Evolutionary conservation across 768 basidiomycete genomes (phyloP).

Genomic region (Plicaturopsis crispa): DNA sequence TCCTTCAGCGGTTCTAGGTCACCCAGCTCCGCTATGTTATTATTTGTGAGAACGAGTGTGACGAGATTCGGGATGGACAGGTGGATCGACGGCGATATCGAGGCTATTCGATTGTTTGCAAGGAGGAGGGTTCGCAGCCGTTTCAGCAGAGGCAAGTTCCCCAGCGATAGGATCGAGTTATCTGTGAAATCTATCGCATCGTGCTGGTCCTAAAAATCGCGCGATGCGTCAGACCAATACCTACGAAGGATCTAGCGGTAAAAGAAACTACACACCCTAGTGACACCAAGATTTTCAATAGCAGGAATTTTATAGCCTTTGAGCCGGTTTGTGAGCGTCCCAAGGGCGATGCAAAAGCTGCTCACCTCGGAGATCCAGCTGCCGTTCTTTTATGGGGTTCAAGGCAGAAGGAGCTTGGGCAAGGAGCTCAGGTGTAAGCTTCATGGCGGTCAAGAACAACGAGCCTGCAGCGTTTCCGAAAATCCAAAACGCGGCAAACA

Average conservation of each 20-base stretch:
- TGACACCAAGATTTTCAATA: constrained; percentile 95
- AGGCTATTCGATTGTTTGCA: constrained; percentile 83
- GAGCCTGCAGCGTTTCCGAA: constrained; percentile 28
- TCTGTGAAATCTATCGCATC: constrained; percentile 93
- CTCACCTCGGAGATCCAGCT: constrained; percentile 86
- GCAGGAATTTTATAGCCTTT: constrained; percentile 89
- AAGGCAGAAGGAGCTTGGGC: constrained; percentile 72
- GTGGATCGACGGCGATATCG: constrained; percentile 75
- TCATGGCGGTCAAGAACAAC: constrained; percentile 45
- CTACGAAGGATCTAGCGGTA: constrained; percentile 11
- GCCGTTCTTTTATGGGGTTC: constrained; percentile 82
- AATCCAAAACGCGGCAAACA: constrained; percentile 29
- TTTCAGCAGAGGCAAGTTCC: constrained; percentile 82
- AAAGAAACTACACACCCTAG: constrained; percentile 48
- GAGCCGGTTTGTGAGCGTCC: constrained; percentile 9
- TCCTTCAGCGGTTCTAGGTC: constrained; percentile 82
- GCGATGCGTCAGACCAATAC: constrained; percentile 6
- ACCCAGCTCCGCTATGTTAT: constrained; percentile 71
- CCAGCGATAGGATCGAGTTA: constrained; percentile 75
- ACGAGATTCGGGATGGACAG: constrained; percentile 80
- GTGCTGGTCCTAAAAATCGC: constrained; percentile 66
- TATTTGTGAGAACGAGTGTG: constrained; percentile 79
- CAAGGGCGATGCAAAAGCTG: constrained; percentile 1
- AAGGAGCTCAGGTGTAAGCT: constrained; percentile 91
- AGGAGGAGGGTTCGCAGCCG: constrained; percentile 79